Base-by-base conservation (phyloP, 2,329 filamentous ascomycete genomes). In the Capronia epimyces region DNA sequence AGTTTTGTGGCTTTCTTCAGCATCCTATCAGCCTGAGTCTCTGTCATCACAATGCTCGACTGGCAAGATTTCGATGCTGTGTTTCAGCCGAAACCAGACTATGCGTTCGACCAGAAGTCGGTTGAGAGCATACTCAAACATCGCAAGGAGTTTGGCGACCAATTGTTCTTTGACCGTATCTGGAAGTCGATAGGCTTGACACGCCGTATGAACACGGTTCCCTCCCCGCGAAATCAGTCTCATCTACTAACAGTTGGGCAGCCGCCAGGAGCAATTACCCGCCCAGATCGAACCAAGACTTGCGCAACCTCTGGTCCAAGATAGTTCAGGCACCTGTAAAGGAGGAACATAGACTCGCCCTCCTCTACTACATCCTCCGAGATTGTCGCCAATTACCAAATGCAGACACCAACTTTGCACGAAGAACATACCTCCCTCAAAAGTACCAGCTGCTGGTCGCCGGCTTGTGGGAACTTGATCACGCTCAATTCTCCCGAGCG, bases 401-500 rank as follows among this genome's bases (percentile, higher is more conserved):
- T 45, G 73, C 75, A 16, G 73, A 75, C 2, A 68, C 76, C 15
- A 74, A 78, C 29, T 89, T 91, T 60, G 81, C 83, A 13, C 68
- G 70, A 36, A 71, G 71, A 20, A 82, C 81, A 3, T 82, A 83
- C 56, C 75, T 94, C 45, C 87, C 89, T 1, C 75, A 77, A 49
- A 87, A 84, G 59, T 94, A 91, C 66, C 81, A 83, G 67, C 81
- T 87, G 40, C 87, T 90, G 61, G 88, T 93, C 70, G 82, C 86
- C 60, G 89, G 89, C 0, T 71, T 94, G 8, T 94, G 88, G 87
- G 75, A 86, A 61, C 74, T 95, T 66, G 89, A 95, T 64, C 78
- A 80, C 37, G 52, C 46, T 46, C 50, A 43, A 13, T 52, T 51
- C 51, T 52, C 86, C 78, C 69, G 73, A 57, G 87, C 88, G 2